Evolutionary conservation across 306 rosid genomes (phyloP), one percentile per base, ranked within the genome.

Genomic region (Pyrus pyrifolia): DNA sequence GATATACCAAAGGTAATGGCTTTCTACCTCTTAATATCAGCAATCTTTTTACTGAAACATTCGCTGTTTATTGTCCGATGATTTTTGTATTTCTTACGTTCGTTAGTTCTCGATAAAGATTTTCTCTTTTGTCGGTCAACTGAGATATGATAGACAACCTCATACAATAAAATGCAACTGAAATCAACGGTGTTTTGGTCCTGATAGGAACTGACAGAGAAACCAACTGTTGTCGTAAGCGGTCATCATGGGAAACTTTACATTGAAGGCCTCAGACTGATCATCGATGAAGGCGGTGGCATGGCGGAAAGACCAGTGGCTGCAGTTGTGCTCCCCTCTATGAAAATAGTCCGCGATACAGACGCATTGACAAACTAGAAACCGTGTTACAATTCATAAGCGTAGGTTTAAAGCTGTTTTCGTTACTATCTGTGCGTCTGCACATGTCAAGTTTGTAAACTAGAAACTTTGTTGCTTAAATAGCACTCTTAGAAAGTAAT

Each of bases 221-320:
- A 85, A 76, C 79, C 85, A 55, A 90, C 90, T 51, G 77, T 92
- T 30, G 72, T 95, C 60, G 93, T 90, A 58, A 92, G 97, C 23
- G 97, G 97, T 82, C 97, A 92, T 88, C 98, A 95, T 62, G 98
- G 30, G 63, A 95, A 90, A 76, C 97, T 92, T 65, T 86, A 85
- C 68, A 71, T 86, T 57, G 92, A 95, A 70, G 97, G 97, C 67
- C 85, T 81, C 15, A 78, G 97, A 83, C 76, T 94, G 79, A 82
- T 91, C 71, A 87, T 94, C 38, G 98, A 94, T 49, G 89, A 91
- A 86, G 91, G 96, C 11, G 98, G 96, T 5, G 98, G 98, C 1
- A 70, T 17, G 7, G 63, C 67, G 58, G 74, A 90, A 42, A 90
- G 58, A 19, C 90, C 97, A 11, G 80, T 94, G 57, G 98, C 97